Evolutionary conservation across 2,329 filamentous ascomycete genomes (phyloP).

Genomic region (Cercospora beticola): DNA sequence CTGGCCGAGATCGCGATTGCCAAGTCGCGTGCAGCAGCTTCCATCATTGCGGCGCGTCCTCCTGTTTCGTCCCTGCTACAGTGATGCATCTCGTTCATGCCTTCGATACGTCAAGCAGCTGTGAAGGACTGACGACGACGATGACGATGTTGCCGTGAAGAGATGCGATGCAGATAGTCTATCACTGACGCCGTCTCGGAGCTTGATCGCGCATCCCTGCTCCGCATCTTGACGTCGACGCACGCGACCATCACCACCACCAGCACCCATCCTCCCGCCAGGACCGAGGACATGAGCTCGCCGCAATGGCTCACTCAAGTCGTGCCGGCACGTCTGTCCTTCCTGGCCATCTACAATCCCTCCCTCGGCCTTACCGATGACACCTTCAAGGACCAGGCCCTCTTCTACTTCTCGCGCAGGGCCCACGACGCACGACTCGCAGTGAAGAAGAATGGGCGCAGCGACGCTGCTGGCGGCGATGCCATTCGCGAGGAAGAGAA

Average conservation of each 20-base stretch:
- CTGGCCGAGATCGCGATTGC: neutral
- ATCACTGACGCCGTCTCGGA: neutral
- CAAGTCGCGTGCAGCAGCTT: neutral
- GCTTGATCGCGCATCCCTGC: neutral
- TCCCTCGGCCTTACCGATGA: conserved; percentile 71
- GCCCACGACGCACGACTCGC: conserved; percentile 33
- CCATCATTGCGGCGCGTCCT: neutral
- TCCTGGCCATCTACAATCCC: conserved; percentile 94
- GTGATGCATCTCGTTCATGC: neutral
- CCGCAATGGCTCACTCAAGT: conserved; percentile 29
- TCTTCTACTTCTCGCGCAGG: conserved; percentile 76
- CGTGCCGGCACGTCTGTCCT: conserved; percentile 77
- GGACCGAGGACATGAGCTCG: conserved; percentile 26
- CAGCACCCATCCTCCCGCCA: neutral
- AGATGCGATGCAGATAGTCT: neutral
- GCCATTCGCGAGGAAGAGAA: conserved; percentile 67
- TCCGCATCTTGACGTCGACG: neutral
- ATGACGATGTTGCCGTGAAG: neutral
- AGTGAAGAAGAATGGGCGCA: conserved; percentile 30
- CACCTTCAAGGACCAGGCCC: conserved; percentile 76
- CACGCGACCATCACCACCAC: neutral
- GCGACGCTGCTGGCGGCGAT: conserved; percentile 32
- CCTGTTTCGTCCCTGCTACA: neutral
- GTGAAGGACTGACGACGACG: neutral
- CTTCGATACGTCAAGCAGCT: neutral